Percentiles rank a stretch among this genome's conserved stretches.
These are phyloP conservation scores for Tylopilus sp. DNA, from an alignment of 768 basidiomycete species.

Conservation along the genomic window DNA sequence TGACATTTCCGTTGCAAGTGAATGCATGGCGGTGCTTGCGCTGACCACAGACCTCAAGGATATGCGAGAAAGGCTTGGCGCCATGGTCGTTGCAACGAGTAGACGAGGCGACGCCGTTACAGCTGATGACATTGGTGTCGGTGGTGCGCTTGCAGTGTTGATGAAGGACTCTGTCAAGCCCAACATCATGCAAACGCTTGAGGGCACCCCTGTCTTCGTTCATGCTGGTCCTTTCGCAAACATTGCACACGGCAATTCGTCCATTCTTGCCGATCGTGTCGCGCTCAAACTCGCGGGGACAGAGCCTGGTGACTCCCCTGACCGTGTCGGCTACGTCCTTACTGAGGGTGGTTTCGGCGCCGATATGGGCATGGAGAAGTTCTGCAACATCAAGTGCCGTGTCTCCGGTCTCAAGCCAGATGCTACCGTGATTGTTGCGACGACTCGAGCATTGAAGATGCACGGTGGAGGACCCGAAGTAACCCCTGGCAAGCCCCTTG, in stretches of 20 bases:
- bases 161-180: conserved; percentile 99
- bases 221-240: conserved; percentile 99
- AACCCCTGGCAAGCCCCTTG: conserved; percentile 90
- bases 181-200: conserved; percentile 96
- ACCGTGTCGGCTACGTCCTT: conserved; percentile 88
- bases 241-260: conserved; percentile 98
- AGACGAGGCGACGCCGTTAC: conserved; percentile 90
- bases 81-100: conserved; percentile 96
- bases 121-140: conserved; percentile 93
- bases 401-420: conserved; percentile 90
- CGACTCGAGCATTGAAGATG: conserved; percentile 98
- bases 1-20: conserved; percentile 96
- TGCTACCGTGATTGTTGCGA: conserved; percentile 94
- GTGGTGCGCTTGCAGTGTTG: conserved; percentile 92
- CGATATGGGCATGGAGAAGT: conserved; percentile 99
- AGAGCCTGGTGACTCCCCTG: conserved; percentile 81
- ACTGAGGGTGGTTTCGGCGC: conserved; percentile 99
- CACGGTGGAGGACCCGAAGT: conserved; percentile 98
- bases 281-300: conserved; percentile 96
- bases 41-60: conserved; percentile 84
- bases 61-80: conserved; percentile 89
- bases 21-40: conserved; percentile 97
- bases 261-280: conserved; percentile 95
- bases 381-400: conserved; percentile 99
- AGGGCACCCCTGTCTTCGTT: conserved; percentile 98